phyloP scores from a whole-genome alignment of 176 grass and related monocot species.

The Themeda triandra region DNA sequence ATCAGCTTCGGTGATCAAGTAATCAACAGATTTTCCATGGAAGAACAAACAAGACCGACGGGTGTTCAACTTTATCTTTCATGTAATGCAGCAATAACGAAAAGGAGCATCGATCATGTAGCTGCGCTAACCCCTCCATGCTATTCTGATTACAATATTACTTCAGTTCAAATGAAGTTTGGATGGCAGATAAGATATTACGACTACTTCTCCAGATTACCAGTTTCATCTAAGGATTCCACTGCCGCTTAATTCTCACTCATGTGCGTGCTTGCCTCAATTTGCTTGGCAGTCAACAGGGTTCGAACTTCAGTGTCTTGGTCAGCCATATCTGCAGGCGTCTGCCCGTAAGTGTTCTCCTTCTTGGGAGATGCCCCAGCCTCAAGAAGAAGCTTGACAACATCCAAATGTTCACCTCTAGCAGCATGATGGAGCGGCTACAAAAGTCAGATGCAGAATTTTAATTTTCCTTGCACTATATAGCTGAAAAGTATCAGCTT shows the following conservation, averaged over 20 bases:
- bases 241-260: slow-evolving; percentile 1
- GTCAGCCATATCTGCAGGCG: slow-evolving; percentile 78
- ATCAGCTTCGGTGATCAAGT: not conserved
- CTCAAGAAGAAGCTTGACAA: slow-evolving; percentile 67
- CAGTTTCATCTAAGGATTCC: slow-evolving; percentile 10
- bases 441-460: not conserved
- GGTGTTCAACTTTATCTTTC: not conserved
- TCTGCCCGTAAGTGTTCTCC: slow-evolving; percentile 73
- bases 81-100: not conserved
- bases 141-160: not conserved
- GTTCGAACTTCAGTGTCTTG: slow-evolving; percentile 61
- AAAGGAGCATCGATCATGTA: not conserved
- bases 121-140: not conserved
- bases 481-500: not conserved
- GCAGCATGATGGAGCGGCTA: slow-evolving; percentile 97
- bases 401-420: slow-evolving; percentile 83
- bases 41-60: not conserved
- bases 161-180: not conserved
- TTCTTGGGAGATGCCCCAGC: slow-evolving; percentile 75
- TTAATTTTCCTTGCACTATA: not conserved
- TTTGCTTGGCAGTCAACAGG: slow-evolving; percentile 53
- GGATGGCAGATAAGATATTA: slow-evolving; percentile 16
- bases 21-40: not conserved
- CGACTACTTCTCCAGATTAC: not conserved
- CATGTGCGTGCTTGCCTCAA: slow-evolving; percentile 37